These are phyloP conservation scores for Fusarium sp. DNA, from an alignment of 2,329 filamentous ascomycete species.

Conservation along the genomic window DNA sequence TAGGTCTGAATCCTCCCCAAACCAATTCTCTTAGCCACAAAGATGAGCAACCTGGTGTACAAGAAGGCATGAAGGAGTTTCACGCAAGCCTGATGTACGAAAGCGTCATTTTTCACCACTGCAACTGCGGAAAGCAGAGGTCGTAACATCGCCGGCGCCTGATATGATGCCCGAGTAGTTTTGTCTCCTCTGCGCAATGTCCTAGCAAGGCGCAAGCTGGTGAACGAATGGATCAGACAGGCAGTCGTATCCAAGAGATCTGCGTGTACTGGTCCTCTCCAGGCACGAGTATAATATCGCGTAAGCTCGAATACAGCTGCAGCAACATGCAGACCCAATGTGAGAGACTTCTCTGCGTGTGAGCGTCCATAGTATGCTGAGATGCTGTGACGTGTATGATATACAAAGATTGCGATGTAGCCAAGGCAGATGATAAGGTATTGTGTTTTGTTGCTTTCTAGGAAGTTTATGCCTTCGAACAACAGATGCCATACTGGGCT, in stretches of 20 bases:
- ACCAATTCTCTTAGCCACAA: background rate
- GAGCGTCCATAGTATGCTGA: background rate
- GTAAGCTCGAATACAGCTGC: background rate
- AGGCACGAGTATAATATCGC: background rate
- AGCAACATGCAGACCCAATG: background rate
- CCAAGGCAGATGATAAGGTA: too few species aligned
- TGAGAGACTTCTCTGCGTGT: background rate
- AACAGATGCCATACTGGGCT: too few species aligned
- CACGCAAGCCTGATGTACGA: background rate
- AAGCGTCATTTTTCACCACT: background rate
- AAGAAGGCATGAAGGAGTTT: background rate
- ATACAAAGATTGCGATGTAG: background rate
- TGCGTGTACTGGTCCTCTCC: background rate
- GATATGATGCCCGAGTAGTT: background rate
- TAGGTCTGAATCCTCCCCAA: background rate
- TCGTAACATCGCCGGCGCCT: background rate
- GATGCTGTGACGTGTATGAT: background rate
- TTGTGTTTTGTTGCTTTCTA: too few species aligned
- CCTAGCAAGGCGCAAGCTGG: background rate
- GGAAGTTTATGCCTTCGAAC: too few species aligned
- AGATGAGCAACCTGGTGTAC: background rate
- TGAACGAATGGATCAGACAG: background rate
- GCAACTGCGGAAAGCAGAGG: background rate
- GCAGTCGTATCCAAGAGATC: background rate
- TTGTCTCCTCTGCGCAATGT: background rate